A percentile compares a stretch with the other conserved stretches of the same genome.
phyloP scores from a whole-genome alignment of 768 basidiomycete genomes.

The Psilocybe azurescens region DNA sequence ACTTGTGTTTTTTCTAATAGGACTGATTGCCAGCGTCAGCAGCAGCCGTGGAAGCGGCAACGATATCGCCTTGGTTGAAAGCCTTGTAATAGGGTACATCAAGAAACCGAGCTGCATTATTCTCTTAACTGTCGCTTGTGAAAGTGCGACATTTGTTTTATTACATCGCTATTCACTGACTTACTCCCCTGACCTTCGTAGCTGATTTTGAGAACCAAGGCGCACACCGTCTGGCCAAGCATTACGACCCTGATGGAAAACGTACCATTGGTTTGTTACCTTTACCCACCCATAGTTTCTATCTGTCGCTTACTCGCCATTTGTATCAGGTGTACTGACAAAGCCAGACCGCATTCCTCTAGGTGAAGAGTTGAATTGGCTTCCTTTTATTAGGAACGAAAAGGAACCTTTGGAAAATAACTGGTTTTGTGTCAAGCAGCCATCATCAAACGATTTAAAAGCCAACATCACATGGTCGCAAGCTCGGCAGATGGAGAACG shows the following conservation, averaged over 20 bases:
- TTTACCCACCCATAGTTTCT: background rate
- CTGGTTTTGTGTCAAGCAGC: slow-evolving; percentile 68
- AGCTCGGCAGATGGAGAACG: slow-evolving; percentile 60
- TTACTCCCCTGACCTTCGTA: slow-evolving; percentile 26
- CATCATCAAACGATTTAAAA: slow-evolving; percentile 55
- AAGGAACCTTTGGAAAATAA: slow-evolving; percentile 54
- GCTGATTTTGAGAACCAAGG: slow-evolving; percentile 88
- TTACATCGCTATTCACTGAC: background rate
- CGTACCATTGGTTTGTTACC: slow-evolving; percentile 67
- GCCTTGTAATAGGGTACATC: slow-evolving; percentile 64
- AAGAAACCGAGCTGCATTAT: slow-evolving; percentile 64
- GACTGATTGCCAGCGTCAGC: slow-evolving; percentile 63
- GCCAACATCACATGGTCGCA: slow-evolving; percentile 60
- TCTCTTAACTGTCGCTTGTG: slow-evolving; percentile 30
- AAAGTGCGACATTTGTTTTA: slow-evolving; percentile 7
- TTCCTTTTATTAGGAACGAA: slow-evolving; percentile 61
- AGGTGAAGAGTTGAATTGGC: slow-evolving; percentile 62
- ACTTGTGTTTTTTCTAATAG: slow-evolving; percentile 28
- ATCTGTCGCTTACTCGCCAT: background rate
- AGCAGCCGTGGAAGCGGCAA: slow-evolving; percentile 46
- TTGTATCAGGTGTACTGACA: slow-evolving; percentile 64
- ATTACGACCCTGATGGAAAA: slow-evolving; percentile 62
- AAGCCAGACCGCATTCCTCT: slow-evolving; percentile 49
- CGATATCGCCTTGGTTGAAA: slow-evolving; percentile 67
- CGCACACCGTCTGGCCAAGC: slow-evolving; percentile 65